Evolutionary conservation across 139 green algal species (phyloP), one percentile per base, ranked within the genome.

Genomic region (Chlorella sp.): DNA sequence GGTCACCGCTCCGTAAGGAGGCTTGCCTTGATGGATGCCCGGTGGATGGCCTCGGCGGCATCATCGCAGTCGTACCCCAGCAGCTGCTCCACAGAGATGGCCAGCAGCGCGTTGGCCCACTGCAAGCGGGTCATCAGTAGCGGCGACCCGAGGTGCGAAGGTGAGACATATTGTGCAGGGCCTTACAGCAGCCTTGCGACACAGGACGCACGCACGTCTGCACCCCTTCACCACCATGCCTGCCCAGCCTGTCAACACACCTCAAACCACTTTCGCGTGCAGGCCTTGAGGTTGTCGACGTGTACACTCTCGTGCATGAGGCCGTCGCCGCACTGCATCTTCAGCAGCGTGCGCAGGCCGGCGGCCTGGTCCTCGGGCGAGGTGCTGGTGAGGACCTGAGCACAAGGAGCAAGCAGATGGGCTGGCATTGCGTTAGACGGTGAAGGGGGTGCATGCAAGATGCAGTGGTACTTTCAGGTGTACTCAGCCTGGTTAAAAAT

Each of bases 31-130:
- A 78, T 28, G 20, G 68, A 81, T 15, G 55, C 76, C 9, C 41
- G 4, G 76, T 82, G 78, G 64, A 75, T 38, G 55, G 71, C 78
- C 39, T 84, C 65, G 26, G 85, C 85, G 4, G 57, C 80, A 21
- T 38, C 75, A 38, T 91, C 78, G 69, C 90, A 93, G 47, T 93
- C 89, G 7, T 88, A 28, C 1, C 89, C 89, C 28, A 93, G 84
- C 47, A 86, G 64, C 4, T 86, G 39, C 71, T 93, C 90, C 12
- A 92, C 81, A 20, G 74, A 47, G 2, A 90, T 84, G 26, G 93
- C 90, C 26, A 86, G 60, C 80, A 93, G 87, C 3, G 90, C 89
- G 51, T 93, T 91, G n/a, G 90, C 90, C 90, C 90, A 93, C 69
- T 81, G 74, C 25, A 36, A 1, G 18, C 4, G 34, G 51, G 51